Evolutionary conservation across 1,284 basidiomycete genomes (phyloP).

Genomic region (Vanrija pseudolonga): DNA sequence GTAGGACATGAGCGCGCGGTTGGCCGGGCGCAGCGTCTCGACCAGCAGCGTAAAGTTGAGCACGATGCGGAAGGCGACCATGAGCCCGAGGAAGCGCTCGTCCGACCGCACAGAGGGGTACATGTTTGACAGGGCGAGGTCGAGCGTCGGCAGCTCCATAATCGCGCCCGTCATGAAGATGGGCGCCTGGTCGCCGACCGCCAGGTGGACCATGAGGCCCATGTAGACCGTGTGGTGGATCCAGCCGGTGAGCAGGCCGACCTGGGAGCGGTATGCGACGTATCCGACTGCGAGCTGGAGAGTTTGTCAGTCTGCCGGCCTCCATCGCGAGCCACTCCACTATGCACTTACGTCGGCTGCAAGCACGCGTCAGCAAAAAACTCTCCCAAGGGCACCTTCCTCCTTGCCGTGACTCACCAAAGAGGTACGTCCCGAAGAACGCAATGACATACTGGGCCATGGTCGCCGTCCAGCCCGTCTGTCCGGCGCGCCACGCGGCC

Average conservation of each 20-base stretch:
- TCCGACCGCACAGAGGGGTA: slow-evolving; percentile 55
- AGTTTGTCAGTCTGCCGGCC: not conserved
- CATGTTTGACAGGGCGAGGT: slow-evolving; percentile 56
- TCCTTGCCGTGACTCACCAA: too few relatives aligned
- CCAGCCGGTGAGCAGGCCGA: slow-evolving; percentile 60
- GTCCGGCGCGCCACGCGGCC: slow-evolving; percentile 15
- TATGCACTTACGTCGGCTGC: slow-evolving; percentile 35
- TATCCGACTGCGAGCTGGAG: slow-evolving; percentile 37
- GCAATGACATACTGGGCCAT: slow-evolving; percentile 27
- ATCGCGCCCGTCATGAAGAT: slow-evolving; percentile 55
- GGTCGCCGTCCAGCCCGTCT: slow-evolving; percentile 26
- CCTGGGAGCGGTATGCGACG: slow-evolving; percentile 42
- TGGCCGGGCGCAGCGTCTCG: slow-evolving; percentile 46
- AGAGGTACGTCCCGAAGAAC: slow-evolving; percentile 45
- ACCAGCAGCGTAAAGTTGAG: slow-evolving; percentile 53
- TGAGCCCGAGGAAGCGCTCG: slow-evolving; percentile 55
- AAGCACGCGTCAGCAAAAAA: not conserved
- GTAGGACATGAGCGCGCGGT: slow-evolving; percentile 36
- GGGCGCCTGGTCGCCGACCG: slow-evolving; percentile 50
- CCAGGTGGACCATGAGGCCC: slow-evolving; percentile 53
- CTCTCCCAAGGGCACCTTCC: too few relatives aligned
- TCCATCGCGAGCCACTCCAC: not conserved
- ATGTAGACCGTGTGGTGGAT: slow-evolving; percentile 60
- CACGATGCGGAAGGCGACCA: slow-evolving; percentile 58
- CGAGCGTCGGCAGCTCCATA: slow-evolving; percentile 64